Evolutionary conservation across 2,329 filamentous ascomycete genomes (phyloP), one percentile per base, ranked within the genome.

Genomic region (Arthrinium puccinioides): DNA sequence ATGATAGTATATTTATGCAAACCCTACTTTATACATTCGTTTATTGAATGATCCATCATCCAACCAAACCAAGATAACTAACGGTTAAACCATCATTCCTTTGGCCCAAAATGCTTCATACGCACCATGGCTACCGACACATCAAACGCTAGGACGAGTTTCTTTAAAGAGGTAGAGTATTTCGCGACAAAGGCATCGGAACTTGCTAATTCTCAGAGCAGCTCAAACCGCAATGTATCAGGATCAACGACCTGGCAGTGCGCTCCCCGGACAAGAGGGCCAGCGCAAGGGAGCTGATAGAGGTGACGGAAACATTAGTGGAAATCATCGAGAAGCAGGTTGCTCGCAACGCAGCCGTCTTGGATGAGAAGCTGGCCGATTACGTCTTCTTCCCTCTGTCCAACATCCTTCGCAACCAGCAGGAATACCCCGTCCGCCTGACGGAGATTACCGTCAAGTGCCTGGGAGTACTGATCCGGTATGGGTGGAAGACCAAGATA

Each of bases 311-410:
- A 18, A 61, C 69, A 40, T 56, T 80, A 3, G 58, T 67, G 21
- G 44, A 46, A 16, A 56, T 74, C n/a, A 58, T 80, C 5, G 53
- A 66, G 30, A 53, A 55, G 21, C 70, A 70, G 49, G 49, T 64
- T 20, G 51, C 56, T 28, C 52, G 51, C 18, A 67, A 76, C 44
- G 57, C 66, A 3, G 55, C 64, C 2, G 63, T 66, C 1, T 59
- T 97, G 14, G 87, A 96, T 56, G 73, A 81, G 36, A 90, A 88
- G 56, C 66, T 97, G 14, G 87, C 89, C 11, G 89, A 96, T 64
- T 98, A 97, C 67, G 75, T 85, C 53, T 97, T 97, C 67, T 95
- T 96, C 44, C 92, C 92, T 0, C 67, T 98, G 0, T 88, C 87
- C 1, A 84, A 92, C 49, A 78, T 97, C 26, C 82, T 98, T 50